Evolutionary conservation across 1,139 yeast species (phyloP).

Genomic region (Starmera stellimalicola): DNA sequence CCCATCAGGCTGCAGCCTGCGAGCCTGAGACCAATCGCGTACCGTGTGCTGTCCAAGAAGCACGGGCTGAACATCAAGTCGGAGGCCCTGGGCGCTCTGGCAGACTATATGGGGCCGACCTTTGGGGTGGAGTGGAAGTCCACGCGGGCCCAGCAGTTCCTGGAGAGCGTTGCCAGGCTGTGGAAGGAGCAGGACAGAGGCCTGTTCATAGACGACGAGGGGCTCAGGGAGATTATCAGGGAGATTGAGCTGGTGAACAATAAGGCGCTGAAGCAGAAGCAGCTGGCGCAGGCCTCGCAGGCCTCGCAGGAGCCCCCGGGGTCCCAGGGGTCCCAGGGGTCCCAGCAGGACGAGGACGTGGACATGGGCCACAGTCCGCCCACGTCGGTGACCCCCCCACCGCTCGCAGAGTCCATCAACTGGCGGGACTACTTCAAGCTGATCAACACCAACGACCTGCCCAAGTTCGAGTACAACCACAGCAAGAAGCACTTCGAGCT

Average conservation of each 20-base stretch:
- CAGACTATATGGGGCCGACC: conserved; percentile 61
- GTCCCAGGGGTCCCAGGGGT: conserved; percentile 1
- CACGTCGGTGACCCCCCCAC: conserved; percentile 19
- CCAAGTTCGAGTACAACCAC: conserved; percentile 54
- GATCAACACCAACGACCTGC: conserved; percentile 58
- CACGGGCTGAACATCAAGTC: conserved; percentile 88
- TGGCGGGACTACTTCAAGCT: conserved; percentile 72
- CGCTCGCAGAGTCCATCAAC: conserved; percentile 24
- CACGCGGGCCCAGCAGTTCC: conserved; percentile 49
- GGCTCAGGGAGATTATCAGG: conserved; percentile 51
- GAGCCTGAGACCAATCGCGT: conserved; percentile 83
- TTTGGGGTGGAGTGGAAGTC: conserved; percentile 89
- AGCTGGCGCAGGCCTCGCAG: conserved; percentile 8
- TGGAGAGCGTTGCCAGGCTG: conserved; percentile 69
- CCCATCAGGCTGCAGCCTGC: conserved; percentile 75
- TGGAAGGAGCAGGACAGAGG: conserved; percentile 93
- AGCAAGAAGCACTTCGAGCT: conserved; percentile 54
- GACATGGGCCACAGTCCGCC: conserved; percentile 11
- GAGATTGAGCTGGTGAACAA: conserved; percentile 31
- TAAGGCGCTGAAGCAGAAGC: conserved; percentile 5
- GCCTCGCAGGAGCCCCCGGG: conserved; percentile 1
- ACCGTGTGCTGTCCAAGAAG: conserved; percentile 80
- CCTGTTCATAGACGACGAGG: conserved; percentile 68
- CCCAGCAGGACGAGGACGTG: conserved; percentile 16
- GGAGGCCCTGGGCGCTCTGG: conserved; percentile 65